These are phyloP conservation scores for Pseudopithomyces chartarum DNA, from an alignment of 2,329 filamentous ascomycete genomes.

Conservation along the genomic window DNA sequence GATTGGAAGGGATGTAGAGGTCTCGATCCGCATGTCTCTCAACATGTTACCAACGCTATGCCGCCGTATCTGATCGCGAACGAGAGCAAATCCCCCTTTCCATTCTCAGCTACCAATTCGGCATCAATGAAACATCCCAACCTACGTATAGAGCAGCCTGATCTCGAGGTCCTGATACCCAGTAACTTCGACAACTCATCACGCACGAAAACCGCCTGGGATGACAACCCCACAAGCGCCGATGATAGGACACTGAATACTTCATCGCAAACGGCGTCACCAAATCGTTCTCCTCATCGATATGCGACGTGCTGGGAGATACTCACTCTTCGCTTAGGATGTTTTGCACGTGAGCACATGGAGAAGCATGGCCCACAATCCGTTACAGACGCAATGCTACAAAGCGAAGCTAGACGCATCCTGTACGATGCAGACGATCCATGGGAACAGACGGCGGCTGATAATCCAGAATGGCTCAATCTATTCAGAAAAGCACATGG, in stretches of 20 bases:
- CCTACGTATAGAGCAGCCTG: constrained; percentile 10
- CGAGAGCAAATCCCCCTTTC: constrained; percentile 52
- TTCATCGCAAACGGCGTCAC: constrained; percentile 18
- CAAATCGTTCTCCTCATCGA: constrained; percentile 15
- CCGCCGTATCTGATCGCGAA: constrained; percentile 57
- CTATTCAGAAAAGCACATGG: constrained; percentile 57
- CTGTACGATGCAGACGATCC: constrained; percentile 55
- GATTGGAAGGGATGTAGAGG: constrained; percentile 63
- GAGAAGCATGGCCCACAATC: constrained; percentile 40
- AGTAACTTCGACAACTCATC: constrained; percentile 4
- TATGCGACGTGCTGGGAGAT: constrained; percentile 56
- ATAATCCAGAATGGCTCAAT: constrained; percentile 53
- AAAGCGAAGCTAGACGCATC: constrained; percentile 53
- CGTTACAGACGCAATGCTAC: constrained; percentile 56
- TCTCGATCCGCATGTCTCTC: constrained; percentile 53
- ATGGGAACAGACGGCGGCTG: constrained; percentile 52
- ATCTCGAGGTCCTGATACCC: constrained; percentile 37
- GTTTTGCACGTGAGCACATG: constrained; percentile 49
- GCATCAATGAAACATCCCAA: constrained; percentile 28
- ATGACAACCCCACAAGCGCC: constrained; percentile 15
- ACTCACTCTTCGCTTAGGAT: constrained; percentile 52
- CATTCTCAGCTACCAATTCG: constrained; percentile 52
- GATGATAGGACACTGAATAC: constrained; percentile 21
- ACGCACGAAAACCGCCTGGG: not conserved
- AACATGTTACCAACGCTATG: constrained; percentile 57